phyloP scores from a whole-genome alignment of 1,284 basidiomycete species.

The Pseudozyma flocculosa region DNA sequence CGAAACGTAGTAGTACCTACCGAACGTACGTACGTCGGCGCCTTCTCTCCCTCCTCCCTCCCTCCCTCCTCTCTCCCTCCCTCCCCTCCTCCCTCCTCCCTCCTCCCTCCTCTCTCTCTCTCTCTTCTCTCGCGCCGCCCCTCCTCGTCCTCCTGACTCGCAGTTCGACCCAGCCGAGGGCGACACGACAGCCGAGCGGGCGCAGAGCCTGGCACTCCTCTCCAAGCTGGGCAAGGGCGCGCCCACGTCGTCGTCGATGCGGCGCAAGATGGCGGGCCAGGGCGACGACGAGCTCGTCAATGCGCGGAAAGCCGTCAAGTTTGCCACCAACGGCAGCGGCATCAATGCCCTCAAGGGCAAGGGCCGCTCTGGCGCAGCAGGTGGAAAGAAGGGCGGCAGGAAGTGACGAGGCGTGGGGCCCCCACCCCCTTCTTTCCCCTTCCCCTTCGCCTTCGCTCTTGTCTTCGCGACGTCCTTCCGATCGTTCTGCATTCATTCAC shows the following conservation, averaged over 20 bases:
- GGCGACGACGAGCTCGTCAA: slow-evolving; percentile 56
- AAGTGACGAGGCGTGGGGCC: neutral
- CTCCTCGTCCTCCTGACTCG: too few species aligned
- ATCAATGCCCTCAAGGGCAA: slow-evolving; percentile 3
- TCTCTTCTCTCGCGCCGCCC: too few species aligned
- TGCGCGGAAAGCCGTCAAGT: slow-evolving; percentile 47
- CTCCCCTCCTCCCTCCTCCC: too few species aligned
- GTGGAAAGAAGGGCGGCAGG: neutral
- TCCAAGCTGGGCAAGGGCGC: slow-evolving; percentile 69
- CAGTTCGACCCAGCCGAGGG: slow-evolving; percentile 85
- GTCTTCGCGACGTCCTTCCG: too few species aligned
- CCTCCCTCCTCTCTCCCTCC: too few species aligned
- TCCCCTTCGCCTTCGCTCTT: too few species aligned
- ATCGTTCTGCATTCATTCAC: too few species aligned
- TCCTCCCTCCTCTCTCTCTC: too few species aligned
- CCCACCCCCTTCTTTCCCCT: too few species aligned
- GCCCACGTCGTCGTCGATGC: slow-evolving; percentile 13
- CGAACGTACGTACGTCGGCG: too few species aligned
- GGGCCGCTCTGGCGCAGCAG: neutral
- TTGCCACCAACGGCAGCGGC: slow-evolving; percentile 40
- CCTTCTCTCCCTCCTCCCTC: too few species aligned
- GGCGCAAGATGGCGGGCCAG: slow-evolving; percentile 49
- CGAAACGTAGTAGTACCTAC: too few species aligned
- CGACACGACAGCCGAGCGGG: slow-evolving; percentile 69
- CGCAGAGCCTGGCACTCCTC: slow-evolving; percentile 72